A percentile compares a stretch with the other conserved stretches of the same genome.
These are phyloP conservation scores for Emmonsiellopsis sp. DNA, from an alignment of 2,329 filamentous ascomycete species.

Conservation along the genomic window DNA sequence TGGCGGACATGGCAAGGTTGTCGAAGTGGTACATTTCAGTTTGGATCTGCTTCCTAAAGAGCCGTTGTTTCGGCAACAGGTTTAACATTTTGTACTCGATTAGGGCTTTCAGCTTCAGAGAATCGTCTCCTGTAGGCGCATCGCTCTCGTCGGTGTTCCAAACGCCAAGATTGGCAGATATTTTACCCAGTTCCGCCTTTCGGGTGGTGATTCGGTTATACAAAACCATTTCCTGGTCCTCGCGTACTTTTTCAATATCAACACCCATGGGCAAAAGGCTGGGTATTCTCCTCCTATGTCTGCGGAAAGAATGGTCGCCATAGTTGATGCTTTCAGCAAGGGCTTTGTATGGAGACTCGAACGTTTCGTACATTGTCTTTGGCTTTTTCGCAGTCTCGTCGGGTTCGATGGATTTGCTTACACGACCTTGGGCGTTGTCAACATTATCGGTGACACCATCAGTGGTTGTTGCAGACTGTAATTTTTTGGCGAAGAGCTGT, in stretches of 20 bases:
- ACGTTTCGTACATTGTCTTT: constrained; percentile 55
- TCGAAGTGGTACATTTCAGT: constrained; percentile 92
- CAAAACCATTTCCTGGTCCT: constrained; percentile 77
- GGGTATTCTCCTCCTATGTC: constrained; percentile 70
- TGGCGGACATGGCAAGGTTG: constrained; percentile 94
- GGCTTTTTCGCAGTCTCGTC: constrained; percentile 18
- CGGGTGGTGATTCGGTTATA: constrained; percentile 85
- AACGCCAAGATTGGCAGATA: constrained; percentile 76
- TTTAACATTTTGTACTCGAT: constrained; percentile 92
- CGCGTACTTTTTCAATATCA: constrained; percentile 74
- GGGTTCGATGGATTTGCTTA: constrained; percentile 13
- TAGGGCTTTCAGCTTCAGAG: constrained; percentile 76
- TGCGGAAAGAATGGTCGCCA: constrained; percentile 65
- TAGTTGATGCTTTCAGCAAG: constrained; percentile 61
- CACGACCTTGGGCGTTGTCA: constrained; percentile 26
- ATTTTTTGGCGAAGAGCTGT: constrained; percentile 59
- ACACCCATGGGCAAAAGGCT: constrained; percentile 83
- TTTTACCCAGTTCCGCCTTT: constrained; percentile 70
- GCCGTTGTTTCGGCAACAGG: constrained; percentile 79
- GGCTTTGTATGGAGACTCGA: constrained; percentile 62
- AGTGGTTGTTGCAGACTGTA: constrained; percentile 20
- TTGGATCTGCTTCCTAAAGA: constrained; percentile 76
- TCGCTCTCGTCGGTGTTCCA: constrained; percentile 71
- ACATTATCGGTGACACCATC: constrained; percentile 29
- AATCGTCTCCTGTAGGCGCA: constrained; percentile 65